Base-by-base conservation (phyloP, 257 asterid species). In the Misopates orontium region DNA sequence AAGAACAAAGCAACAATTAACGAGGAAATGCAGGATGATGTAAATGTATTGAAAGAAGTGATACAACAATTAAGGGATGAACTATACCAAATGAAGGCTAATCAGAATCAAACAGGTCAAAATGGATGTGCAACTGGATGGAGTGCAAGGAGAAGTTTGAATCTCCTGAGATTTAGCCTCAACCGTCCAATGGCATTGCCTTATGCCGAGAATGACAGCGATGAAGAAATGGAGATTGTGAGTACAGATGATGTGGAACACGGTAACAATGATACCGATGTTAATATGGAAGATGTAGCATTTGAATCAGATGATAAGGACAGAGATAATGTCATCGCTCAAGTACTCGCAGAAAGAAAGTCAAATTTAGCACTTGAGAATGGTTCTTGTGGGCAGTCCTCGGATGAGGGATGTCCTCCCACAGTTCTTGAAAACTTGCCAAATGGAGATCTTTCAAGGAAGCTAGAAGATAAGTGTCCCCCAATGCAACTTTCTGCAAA, bases 11-110 rank as follows among this genome's bases (percentile, higher is more conserved):
- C 99, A 70, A 77, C 77, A 61, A 73, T 88, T 23, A 94, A 94
- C 62, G 99, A 94, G 83, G 99, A 90, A 79, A 83, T 88, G 96
- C 97, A 88, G 74, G 93, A 91, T 65, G 96, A 94, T 73, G 97
- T 94, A 44, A 88, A 84, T 72, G 89, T 85, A 62, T 73, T 94
- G 79, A 85, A 95, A 75, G 89, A 81, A 76, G 91, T 86, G 61
- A 90, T 94, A 73, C 89, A 92, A 63, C 93, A 94, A 69, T 79
- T 94, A 72, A 90, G 87, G 84, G 97, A 94, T 74, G 99, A 94
- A 60, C 79, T 94, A 51, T 78, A 79, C 56, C 82, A 89, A 42
- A 82, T 94, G 91, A 94, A 84, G 80, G 75, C 82, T 60, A 88
- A 85, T 67, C 75, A 72, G 12, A 82, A 74, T 76, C 86, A 80